Evolutionary conservation across 2,329 filamentous ascomycete species (phyloP).

Genomic region (Cryoendolithus antarcticus): DNA sequence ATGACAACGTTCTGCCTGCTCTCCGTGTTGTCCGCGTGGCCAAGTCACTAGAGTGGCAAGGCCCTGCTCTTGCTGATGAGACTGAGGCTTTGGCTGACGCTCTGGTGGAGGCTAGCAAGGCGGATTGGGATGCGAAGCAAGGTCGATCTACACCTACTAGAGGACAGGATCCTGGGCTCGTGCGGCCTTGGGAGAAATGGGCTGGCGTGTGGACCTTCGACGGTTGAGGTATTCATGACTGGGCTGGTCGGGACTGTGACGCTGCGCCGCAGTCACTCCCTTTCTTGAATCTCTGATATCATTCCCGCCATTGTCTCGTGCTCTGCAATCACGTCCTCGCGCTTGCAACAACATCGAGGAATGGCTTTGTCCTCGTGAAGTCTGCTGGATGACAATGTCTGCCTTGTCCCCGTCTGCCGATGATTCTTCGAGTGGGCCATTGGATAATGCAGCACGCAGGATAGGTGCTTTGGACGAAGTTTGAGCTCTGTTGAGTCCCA

Average conservation of each 20-base stretch:
- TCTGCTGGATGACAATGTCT: slow-evolving; percentile 6
- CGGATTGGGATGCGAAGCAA: slow-evolving; percentile 22
- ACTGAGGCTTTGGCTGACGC: slow-evolving; percentile 28
- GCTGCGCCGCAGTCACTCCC: no score
- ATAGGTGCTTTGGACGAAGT: no score
- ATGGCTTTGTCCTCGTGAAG: no score
- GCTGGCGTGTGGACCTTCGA: slow-evolving; percentile 11
- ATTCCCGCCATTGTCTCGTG: no score
- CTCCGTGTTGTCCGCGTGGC: slow-evolving; percentile 27
- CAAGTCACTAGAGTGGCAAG: slow-evolving; percentile 27
- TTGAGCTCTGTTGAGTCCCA: no score
- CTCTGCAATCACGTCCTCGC: no score
- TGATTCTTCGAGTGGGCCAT: not conserved
- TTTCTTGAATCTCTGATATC: no score
- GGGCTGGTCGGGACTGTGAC: no score
- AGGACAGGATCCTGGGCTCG: no score
- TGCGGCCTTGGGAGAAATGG: slow-evolving; percentile 5
- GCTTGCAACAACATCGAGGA: no score
- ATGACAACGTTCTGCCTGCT: slow-evolving; percentile 28
- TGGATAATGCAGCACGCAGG: not conserved
- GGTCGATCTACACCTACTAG: no score
- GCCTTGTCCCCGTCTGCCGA: not conserved
- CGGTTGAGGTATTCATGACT: no score
- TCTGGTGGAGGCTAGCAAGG: slow-evolving; percentile 24
- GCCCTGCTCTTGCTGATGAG: slow-evolving; percentile 21